These are phyloP conservation scores for Sporothrix sp. DNA, from an alignment of 2,329 filamentous ascomycete species.

Conservation along the genomic window DNA sequence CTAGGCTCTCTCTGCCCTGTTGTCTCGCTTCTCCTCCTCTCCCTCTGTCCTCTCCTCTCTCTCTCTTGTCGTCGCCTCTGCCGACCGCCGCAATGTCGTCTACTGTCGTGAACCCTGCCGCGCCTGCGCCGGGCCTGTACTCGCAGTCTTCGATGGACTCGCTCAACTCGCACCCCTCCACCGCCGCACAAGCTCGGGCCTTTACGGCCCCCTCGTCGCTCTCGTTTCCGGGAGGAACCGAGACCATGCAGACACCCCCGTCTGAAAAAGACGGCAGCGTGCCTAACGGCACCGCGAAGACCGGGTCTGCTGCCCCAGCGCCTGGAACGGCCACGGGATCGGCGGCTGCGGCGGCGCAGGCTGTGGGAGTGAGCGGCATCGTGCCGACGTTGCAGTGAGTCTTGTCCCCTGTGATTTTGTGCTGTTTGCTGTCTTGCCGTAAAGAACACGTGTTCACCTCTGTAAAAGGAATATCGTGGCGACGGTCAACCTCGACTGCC, in stretches of 20 bases:
- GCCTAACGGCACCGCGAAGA: constrained; percentile 16
- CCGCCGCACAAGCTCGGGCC: constrained; percentile 85
- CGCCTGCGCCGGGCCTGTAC: constrained; percentile 17
- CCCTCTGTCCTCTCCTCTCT: background rate
- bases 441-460: constrained; percentile 17
- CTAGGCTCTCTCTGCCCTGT: constrained; percentile 14
- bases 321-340: constrained; percentile 16
- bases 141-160: constrained; percentile 56
- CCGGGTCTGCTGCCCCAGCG: constrained; percentile 12
- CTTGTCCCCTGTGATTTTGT: constrained; percentile 23
- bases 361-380: constrained; percentile 76
- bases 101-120: constrained; percentile 12
- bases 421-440: constrained; percentile 7
- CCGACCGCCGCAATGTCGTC: constrained; percentile 14
- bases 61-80: background rate
- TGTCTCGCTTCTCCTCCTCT: constrained; percentile 4
- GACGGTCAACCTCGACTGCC: constrained; percentile 96
- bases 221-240: constrained; percentile 63
- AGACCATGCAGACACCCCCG: constrained; percentile 17
- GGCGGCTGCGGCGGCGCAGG: constrained; percentile 65
- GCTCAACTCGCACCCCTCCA: constrained; percentile 86
- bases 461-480: constrained; percentile 88
- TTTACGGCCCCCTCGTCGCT: constrained; percentile 89
- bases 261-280: constrained; percentile 19
- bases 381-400: constrained; percentile 90